These are phyloP conservation scores for Penicillium glabrum DNA, from an alignment of 2,329 filamentous ascomycete genomes.

Conservation along the genomic window DNA sequence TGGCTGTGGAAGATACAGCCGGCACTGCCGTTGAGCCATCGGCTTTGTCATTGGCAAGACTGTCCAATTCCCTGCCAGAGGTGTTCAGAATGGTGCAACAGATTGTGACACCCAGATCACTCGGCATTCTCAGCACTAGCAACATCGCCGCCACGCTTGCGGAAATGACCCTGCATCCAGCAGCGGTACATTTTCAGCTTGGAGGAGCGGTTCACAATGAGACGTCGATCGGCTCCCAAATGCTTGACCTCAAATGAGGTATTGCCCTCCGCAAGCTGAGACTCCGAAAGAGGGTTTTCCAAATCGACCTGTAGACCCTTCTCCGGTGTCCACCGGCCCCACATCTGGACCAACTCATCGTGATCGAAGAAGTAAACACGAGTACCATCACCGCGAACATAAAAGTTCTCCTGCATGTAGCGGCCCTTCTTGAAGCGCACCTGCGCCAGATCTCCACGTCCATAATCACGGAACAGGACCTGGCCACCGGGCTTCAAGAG, in stretches of 20 bases:
- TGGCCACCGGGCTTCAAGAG: constrained; percentile 90
- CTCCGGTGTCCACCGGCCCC: constrained; percentile 57
- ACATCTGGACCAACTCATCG: constrained; percentile 77
- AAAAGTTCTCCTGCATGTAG: constrained; percentile 95
- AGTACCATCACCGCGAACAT: constrained; percentile 91
- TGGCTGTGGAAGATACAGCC: neutral
- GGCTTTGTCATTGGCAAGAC: neutral
- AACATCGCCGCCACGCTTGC: constrained; percentile 29
- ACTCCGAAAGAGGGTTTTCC: constrained; percentile 6
- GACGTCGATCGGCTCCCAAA: constrained; percentile 79
- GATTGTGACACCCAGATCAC: neutral
- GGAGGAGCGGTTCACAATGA: constrained; percentile 87
- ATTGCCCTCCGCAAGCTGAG: constrained; percentile 16
- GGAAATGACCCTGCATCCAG: constrained; percentile 59
- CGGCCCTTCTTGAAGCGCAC: constrained; percentile 95
- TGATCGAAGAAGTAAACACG: constrained; percentile 96
- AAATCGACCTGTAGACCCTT: constrained; percentile 30
- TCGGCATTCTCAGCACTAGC: neutral
- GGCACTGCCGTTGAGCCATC: neutral
- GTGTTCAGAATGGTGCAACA: neutral
- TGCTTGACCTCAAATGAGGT: constrained; percentile 69
- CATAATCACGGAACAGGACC: constrained; percentile 95
- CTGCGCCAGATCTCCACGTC: constrained; percentile 90
- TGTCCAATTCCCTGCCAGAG: neutral
- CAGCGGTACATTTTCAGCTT: constrained; percentile 98